phyloP scores from a whole-genome alignment of 2,329 filamentous ascomycete species.

The Furcasterigmium sp. region DNA sequence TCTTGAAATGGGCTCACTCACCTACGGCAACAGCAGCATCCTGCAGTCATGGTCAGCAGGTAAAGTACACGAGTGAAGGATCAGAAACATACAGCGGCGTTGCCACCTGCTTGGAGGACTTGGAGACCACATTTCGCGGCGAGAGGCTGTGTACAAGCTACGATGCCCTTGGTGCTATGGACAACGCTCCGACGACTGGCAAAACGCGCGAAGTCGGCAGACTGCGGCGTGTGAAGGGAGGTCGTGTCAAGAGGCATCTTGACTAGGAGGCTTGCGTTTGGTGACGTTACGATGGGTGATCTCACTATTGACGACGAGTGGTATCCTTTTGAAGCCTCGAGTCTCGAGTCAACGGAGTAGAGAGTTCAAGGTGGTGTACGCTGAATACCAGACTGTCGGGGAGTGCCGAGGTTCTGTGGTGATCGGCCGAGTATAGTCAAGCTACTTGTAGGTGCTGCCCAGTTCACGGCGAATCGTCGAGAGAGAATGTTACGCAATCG shows the following conservation, averaged over 20 bases:
- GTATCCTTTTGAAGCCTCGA: too few species aligned
- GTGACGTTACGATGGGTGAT: too few species aligned
- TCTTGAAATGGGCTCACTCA: constrained; percentile 32
- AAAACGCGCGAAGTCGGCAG: constrained; percentile 56
- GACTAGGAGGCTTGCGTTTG: not conserved
- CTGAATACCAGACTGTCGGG: too few species aligned
- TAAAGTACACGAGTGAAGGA: not conserved
- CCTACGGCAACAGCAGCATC: constrained; percentile 94
- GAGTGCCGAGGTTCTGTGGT: too few species aligned
- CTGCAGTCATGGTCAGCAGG: constrained; percentile 35
- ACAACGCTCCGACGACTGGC: constrained; percentile 84
- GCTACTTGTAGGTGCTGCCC: too few species aligned
- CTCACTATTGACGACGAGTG: too few species aligned
- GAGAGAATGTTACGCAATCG: too few species aligned
- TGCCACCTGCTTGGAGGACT: constrained; percentile 81
- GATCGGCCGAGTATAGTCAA: too few species aligned
- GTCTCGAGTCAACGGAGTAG: too few species aligned
- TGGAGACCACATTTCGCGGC: constrained; percentile 84
- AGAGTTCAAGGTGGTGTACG: too few species aligned
- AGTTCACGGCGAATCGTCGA: too few species aligned
- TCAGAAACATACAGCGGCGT: constrained; percentile 69
- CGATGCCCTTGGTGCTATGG: constrained; percentile 87
- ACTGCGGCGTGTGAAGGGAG: constrained; percentile 40
- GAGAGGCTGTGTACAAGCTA: constrained; percentile 83
- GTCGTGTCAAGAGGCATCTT: constrained; percentile 42